Percentiles rank a stretch among this genome's conserved stretches.
phyloP scores from a whole-genome alignment of 1,139 yeast species.

The Yamadazyma songkhlaensis region DNA sequence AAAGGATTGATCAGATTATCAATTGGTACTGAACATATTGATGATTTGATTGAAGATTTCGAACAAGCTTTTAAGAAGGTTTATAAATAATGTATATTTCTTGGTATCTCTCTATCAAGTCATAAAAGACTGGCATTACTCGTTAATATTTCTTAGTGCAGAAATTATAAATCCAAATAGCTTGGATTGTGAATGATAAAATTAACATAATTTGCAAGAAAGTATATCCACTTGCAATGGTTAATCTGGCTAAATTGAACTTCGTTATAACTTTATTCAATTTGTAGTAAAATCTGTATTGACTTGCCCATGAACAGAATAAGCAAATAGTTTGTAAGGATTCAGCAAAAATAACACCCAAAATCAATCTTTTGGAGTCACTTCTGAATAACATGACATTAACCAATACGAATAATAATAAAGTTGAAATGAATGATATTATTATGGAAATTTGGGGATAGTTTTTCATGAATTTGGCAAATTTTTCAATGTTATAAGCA shows the following conservation, averaged over 20 bases:
- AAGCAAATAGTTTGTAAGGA: slow-evolving; percentile 9
- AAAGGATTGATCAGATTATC: slow-evolving; percentile 85
- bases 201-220: slow-evolving; percentile 9
- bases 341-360: slow-evolving; percentile 1
- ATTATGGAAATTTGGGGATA: slow-evolving; percentile 11
- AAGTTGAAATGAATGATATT: slow-evolving; percentile 10
- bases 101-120: too few relatives aligned
- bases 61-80: slow-evolving; percentile 72
- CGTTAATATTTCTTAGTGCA: not conserved
- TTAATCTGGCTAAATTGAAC: slow-evolving; percentile 13
- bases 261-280: slow-evolving; percentile 7
- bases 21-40: slow-evolving; percentile 86
- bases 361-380: not conserved
- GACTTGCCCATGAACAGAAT: slow-evolving; percentile 13
- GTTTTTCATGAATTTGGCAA: slow-evolving; percentile 12
- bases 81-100: slow-evolving; percentile 13
- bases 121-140: too few relatives aligned
- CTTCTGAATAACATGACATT: slow-evolving; percentile 7
- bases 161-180: slow-evolving; percentile 7
- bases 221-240: slow-evolving; percentile 13
- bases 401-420: slow-evolving; percentile 7
- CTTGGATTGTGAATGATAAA: slow-evolving; percentile 10
- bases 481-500: slow-evolving; percentile 12
- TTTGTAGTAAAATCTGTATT: slow-evolving; percentile 12
- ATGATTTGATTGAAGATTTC: slow-evolving; percentile 83